Percentiles rank a stretch among this genome's conserved stretches.
Evolutionary conservation across 2,329 filamentous ascomycete species (phyloP).

Genomic region (Metarhizium sp.): DNA sequence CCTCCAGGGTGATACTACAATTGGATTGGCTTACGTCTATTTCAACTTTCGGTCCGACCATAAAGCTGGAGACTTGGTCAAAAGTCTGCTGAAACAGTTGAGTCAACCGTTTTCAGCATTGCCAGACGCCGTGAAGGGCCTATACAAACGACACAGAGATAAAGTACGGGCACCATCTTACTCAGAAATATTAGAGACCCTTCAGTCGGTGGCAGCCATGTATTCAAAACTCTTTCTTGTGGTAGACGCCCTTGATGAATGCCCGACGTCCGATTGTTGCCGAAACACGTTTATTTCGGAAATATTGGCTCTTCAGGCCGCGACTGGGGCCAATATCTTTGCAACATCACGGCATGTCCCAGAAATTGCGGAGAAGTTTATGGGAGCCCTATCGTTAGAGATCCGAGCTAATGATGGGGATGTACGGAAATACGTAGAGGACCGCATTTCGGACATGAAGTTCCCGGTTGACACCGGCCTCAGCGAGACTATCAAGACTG

Average conservation of each 20-base stretch:
- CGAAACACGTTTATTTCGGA: background rate
- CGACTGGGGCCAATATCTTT: background rate
- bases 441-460: background rate
- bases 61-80: background rate
- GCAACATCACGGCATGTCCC: background rate
- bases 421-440: background rate
- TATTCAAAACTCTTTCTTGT: background rate
- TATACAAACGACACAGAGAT: background rate
- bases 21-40: background rate
- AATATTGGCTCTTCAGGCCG: background rate
- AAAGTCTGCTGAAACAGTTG: background rate
- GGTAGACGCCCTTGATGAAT: slow-evolving; percentile 2
- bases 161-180: background rate
- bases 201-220: background rate
- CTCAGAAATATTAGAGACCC: background rate
- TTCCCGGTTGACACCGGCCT: background rate
- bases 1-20: background rate
- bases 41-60: background rate
- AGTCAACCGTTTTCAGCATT: background rate
- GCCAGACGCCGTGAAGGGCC: background rate
- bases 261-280: background rate
- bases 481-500: background rate
- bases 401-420: background rate
- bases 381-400: background rate
- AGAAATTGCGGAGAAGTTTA: background rate